Conservation (phyloP, 495 filamentous ascomycete genomes). For the Penicillium goetzii region DNA sequence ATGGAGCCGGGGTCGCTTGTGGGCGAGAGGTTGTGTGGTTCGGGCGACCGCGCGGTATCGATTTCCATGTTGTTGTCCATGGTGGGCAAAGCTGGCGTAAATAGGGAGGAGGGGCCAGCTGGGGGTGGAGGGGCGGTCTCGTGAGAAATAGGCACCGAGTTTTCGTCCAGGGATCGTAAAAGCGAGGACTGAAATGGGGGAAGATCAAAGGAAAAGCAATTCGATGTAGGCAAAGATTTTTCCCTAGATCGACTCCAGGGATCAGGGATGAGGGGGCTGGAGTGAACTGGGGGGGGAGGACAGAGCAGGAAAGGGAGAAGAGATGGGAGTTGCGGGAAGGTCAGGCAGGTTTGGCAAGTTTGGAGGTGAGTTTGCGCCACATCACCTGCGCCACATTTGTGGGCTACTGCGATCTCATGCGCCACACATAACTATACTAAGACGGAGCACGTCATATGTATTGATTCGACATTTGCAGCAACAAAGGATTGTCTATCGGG, state of each 20-base stretch:
- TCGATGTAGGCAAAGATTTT: conserved; percentile 13
- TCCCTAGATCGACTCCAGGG: conserved; percentile 31
- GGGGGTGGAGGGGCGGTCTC: conserved; percentile 48
- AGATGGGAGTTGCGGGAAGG: conserved; percentile 34
- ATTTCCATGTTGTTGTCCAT: conserved; percentile 99
- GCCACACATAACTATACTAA: neutral
- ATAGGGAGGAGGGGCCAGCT: conserved; percentile 40
- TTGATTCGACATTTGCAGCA: neutral
- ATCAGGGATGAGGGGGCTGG: conserved; percentile 25
- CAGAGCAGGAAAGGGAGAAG: conserved; percentile 33
- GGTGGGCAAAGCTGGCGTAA: conserved; percentile 32
- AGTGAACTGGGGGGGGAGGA: conserved; percentile 14
- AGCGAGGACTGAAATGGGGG: conserved; percentile 18
- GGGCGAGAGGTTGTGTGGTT: conserved; percentile 75
- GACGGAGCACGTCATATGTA: neutral
- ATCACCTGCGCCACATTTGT: conserved; percentile 3
- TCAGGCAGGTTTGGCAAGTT: conserved; percentile 27
- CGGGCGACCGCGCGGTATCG: conserved; percentile 73
- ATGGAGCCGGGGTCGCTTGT: conserved; percentile 83
- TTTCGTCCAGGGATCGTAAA: conserved; percentile 23
- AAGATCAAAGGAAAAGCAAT: conserved; percentile 22
- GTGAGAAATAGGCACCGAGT: conserved; percentile 38
- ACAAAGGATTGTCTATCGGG: neutral
- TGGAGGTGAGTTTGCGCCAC: conserved; percentile 37
- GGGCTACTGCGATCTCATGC: neutral